phyloP scores from a whole-genome alignment of 495 filamentous ascomycete genomes.

The Aspergillus panamensis region DNA sequence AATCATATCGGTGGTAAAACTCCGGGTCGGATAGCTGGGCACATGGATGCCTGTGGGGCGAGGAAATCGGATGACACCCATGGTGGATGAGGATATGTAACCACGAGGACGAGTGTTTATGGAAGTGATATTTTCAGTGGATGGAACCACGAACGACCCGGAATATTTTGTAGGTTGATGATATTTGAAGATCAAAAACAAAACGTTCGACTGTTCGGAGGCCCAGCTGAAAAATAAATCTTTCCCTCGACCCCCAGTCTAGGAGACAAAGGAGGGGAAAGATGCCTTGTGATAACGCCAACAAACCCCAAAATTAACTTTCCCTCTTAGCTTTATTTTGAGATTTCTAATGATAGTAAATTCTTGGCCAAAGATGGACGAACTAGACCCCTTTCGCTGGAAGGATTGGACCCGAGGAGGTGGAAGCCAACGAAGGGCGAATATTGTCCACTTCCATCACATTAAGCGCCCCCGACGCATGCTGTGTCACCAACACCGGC shows the following conservation, averaged over 20 bases:
- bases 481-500: constrained; percentile 15
- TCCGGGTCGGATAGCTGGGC: constrained; percentile 35
- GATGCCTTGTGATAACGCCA: constrained; percentile 8
- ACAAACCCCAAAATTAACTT: neutral
- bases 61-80: constrained; percentile 45
- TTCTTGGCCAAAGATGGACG: neutral
- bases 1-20: constrained; percentile 43
- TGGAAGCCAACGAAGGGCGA: constrained; percentile 19
- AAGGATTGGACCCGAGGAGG: constrained; percentile 7
- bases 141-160: neutral
- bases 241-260: neutral
- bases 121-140: neutral
- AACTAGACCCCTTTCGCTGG: neutral
- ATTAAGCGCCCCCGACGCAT: constrained; percentile 37
- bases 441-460: constrained; percentile 20
- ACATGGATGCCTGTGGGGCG: constrained; percentile 42
- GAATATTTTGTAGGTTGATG: neutral
- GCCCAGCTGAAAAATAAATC: constrained; percentile 4
- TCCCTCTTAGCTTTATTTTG: constrained; percentile 13
- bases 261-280: constrained; percentile 14
- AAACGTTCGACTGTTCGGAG: neutral
- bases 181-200: neutral
- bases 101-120: constrained; percentile 5
- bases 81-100: constrained; percentile 19
- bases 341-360: constrained; percentile 25